These are phyloP conservation scores for Cyanodermella asteris DNA, from an alignment of 2,329 filamentous ascomycete genomes.

Conservation along the genomic window DNA sequence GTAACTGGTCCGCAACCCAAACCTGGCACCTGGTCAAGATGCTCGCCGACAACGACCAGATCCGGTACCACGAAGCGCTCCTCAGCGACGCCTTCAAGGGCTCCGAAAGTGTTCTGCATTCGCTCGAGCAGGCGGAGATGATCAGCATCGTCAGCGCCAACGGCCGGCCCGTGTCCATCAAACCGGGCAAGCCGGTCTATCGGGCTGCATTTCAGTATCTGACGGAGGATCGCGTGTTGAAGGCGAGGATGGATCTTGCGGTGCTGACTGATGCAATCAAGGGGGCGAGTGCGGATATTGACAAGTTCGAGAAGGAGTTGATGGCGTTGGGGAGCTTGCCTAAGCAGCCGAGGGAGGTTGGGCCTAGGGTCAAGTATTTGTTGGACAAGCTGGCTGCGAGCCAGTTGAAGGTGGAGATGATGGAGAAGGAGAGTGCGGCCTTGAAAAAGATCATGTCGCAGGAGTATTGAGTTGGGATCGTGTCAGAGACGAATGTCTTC, in stretches of 20 bases:
- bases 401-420: conserved; percentile 51
- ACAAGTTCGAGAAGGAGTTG: conserved; percentile 61
- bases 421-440: conserved; percentile 47
- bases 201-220: conserved; percentile 59
- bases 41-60: conserved; percentile 42
- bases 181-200: conserved; percentile 68
- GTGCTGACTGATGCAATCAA: conserved; percentile 47
- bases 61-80: conserved; percentile 73
- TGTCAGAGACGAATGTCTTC: too few relatives aligned
- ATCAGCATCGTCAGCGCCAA: conserved; percentile 52
- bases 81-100: conserved; percentile 53
- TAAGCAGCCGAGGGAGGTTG: conserved; percentile 46
- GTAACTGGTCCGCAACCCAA: conserved; percentile 62
- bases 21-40: conserved; percentile 74
- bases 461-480: too few relatives aligned
- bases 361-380: conserved; percentile 47
- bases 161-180: conserved; percentile 58
- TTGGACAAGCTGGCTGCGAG: conserved; percentile 49
- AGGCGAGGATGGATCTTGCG: conserved; percentile 49
- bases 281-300: conserved; percentile 51
- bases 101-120: conserved; percentile 50
- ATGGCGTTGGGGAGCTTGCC: conserved; percentile 46
- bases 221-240: conserved; percentile 48
- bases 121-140: conserved; percentile 65
- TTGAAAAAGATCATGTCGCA: conserved; percentile 49